Base-by-base conservation (phyloP, 108 stramenopile species). In the Discostella stelligeroides region DNA sequence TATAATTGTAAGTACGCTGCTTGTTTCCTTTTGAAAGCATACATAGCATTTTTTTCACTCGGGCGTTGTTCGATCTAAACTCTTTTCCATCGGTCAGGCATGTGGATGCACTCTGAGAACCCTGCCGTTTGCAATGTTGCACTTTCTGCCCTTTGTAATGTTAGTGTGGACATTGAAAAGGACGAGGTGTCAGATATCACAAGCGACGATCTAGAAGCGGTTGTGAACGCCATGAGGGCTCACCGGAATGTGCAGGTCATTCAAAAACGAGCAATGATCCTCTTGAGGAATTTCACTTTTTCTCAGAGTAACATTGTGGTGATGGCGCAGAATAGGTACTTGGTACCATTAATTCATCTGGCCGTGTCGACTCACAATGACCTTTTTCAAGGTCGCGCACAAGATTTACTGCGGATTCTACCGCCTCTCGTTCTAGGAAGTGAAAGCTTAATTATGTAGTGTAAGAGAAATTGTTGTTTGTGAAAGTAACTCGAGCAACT, bases 281-380 rank as follows among this genome's bases (percentile, higher is more conserved):
- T 78, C 0, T 46, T 78, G 47, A 59, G 70, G 20, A 78, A 78
- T 42, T 66, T 66, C 10, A 68, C 76, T 7, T 78, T 64, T 15
- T 70, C 61, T 29, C 65, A 63, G 0, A 42, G 37, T 18, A 78
- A 78, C 39, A 60, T 64, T 34, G 28, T 58, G 9, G 21, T 70
- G 17, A 37, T 78, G 38, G 63, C 65, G 42, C 48, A 61, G 55
- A 70, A 78, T 49, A 29, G 0, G n/a, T 47, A 39, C 38, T 50
- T 78, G 15, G 39, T 58, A 25, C 29, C 61, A 17, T 66, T 78
- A 39, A 45, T 78, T 29, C 57, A 28, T 24, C 13, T 39, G 1
- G 76, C 70, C 14, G 54, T 66, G 65, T 39, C 42, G 18, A 70
- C 48, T 39, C 60, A 42, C 45, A 38, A 60, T 45, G 58, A 49